Evolutionary conservation across 2,329 filamentous ascomycete genomes (phyloP).

Genomic region (Calycina herbarum): DNA sequence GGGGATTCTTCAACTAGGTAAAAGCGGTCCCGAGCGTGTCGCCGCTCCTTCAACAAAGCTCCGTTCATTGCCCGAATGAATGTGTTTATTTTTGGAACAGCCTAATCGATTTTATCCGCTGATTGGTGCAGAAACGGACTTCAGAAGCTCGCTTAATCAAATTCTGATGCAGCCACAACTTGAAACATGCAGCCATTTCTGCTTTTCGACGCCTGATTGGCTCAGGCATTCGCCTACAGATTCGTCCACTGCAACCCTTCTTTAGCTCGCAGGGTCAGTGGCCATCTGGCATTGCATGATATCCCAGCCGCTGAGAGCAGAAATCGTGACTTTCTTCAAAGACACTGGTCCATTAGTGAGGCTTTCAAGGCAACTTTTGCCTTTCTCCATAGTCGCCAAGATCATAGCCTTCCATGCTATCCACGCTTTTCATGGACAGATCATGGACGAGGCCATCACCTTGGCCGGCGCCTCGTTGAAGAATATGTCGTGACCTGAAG

Average conservation of each 20-base stretch:
- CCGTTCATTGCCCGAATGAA: conserved; percentile 1
- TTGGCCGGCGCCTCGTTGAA: conserved; percentile 14
- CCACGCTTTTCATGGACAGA: neutral
- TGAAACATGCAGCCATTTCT: conserved; percentile 8
- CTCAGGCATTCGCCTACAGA: neutral
- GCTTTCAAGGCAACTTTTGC: neutral
- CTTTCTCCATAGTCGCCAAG: conserved; percentile 1
- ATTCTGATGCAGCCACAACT: conserved; percentile 9
- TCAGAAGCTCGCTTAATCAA: conserved; percentile 8
- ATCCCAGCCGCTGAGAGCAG: conserved; percentile 12
- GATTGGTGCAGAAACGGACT: neutral
- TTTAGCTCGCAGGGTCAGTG: neutral
- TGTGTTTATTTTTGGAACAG: conserved; percentile 8
- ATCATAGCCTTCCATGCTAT: neutral
- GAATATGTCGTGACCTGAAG: conserved; percentile 11
- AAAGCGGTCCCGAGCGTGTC: conserved; percentile 15
- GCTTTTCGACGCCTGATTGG: neutral
- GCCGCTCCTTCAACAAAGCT: conserved; percentile 13
- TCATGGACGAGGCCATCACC: neutral
- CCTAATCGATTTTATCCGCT: neutral
- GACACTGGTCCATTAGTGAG: neutral
- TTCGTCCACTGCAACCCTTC: neutral
- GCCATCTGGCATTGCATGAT: conserved; percentile 5
- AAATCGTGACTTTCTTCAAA: neutral
- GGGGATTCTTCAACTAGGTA: conserved; percentile 1